phyloP scores from a whole-genome alignment of 108 stramenopile genomes.

The Mayamaea pseudoterrestris region DNA sequence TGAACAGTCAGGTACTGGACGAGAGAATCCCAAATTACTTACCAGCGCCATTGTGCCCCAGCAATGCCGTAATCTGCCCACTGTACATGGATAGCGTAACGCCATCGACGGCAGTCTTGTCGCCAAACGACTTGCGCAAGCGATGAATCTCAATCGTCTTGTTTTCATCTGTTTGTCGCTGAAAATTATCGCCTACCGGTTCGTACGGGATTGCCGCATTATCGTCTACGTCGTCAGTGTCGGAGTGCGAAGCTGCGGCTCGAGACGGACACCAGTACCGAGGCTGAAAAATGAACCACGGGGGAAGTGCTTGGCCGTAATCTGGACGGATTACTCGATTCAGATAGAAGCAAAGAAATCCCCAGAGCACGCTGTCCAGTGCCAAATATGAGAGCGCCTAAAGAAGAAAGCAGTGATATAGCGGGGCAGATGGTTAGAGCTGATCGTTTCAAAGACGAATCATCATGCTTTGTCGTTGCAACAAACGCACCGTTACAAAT shows the following conservation, averaged over 20 bases:
- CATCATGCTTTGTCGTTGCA: slow-evolving; percentile 2
- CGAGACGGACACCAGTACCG: slow-evolving; percentile 59
- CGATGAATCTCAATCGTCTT: slow-evolving; percentile 51
- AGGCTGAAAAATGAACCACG: slow-evolving; percentile 64
- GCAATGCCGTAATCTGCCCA: slow-evolving; percentile 84
- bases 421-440: too few species aligned
- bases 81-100: slow-evolving; percentile 80
- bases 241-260: neutral
- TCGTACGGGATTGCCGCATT: slow-evolving; percentile 34
- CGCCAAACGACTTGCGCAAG: slow-evolving; percentile 72
- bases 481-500: too few species aligned
- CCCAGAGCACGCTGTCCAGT: slow-evolving; percentile 72
- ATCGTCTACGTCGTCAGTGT: slow-evolving; percentile 9
- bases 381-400: slow-evolving; percentile 44
- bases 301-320: slow-evolving; percentile 70
- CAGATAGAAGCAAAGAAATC: slow-evolving; percentile 74
- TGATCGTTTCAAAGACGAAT: too few species aligned
- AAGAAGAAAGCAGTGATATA: too few species aligned
- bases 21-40: slow-evolving; percentile 4
- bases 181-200: slow-evolving; percentile 36
- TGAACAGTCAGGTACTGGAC: too few species aligned
- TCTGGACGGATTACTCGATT: slow-evolving; percentile 71
- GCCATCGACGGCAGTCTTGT: slow-evolving; percentile 84
- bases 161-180: slow-evolving; percentile 24
- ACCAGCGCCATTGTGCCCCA: slow-evolving; percentile 85